Conservation (phyloP, 2,329 filamentous ascomycete species). For the Westerdykella sp. region DNA sequence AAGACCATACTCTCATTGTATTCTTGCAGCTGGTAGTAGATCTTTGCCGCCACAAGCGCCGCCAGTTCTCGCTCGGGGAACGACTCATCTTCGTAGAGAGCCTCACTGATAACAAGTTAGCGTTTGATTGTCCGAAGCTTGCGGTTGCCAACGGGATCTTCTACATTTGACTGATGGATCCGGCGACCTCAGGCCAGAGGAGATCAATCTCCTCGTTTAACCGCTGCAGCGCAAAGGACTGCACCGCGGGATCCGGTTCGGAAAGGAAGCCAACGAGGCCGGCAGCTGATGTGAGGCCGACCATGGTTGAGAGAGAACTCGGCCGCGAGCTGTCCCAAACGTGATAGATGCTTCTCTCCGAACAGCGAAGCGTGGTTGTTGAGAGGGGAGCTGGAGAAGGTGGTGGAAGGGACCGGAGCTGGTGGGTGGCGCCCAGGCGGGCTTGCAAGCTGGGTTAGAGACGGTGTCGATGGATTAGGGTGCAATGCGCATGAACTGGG, state of each 20-base stretch:
- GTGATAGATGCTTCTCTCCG: not conserved
- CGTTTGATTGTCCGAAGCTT: slow-evolving; percentile 5
- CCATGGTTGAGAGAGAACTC: slow-evolving; percentile 53
- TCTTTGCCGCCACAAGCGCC: slow-evolving; percentile 90
- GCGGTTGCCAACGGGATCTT: slow-evolving; percentile 24
- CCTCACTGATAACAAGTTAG: slow-evolving; percentile 60
- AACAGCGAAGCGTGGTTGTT: slow-evolving; percentile 14
- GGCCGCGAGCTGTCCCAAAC: not conserved
- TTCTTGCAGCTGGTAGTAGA: slow-evolving; percentile 97
- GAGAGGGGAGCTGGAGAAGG: slow-evolving; percentile 23
- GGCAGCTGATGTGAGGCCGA: slow-evolving; percentile 86
- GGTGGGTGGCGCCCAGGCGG: slow-evolving; percentile 28
- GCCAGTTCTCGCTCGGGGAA: slow-evolving; percentile 93
- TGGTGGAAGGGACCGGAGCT: slow-evolving; percentile 35
- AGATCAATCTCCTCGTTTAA: slow-evolving; percentile 96
- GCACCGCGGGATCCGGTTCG: slow-evolving; percentile 89
- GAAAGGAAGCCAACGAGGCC: slow-evolving; percentile 92
- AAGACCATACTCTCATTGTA: slow-evolving; percentile 99
- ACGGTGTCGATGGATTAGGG: slow-evolving; percentile 5
- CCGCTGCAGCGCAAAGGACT: slow-evolving; percentile 89
- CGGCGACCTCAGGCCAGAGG: slow-evolving; percentile 95
- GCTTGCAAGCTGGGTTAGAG: slow-evolving; percentile 13
- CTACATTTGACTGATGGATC: slow-evolving; percentile 88
- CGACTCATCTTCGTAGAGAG: slow-evolving; percentile 90
- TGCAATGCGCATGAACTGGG: slow-evolving; percentile 9